Base-by-base conservation (phyloP, 2,329 filamentous ascomycete species). In the Leptosphaerulina australis region DNA sequence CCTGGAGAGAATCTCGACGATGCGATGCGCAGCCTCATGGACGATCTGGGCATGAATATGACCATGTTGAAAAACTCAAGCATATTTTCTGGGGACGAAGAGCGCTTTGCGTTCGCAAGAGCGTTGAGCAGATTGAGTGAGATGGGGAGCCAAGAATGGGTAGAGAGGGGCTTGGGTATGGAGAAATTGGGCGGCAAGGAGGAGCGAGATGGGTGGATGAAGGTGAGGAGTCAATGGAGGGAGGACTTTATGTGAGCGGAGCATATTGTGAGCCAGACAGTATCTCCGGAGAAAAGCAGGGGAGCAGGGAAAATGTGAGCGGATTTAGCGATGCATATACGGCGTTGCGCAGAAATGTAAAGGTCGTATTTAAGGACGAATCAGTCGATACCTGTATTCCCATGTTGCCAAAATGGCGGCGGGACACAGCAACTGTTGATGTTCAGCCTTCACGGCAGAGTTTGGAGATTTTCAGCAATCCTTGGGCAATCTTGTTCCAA, bases 121-220 rank as follows among this genome's bases (percentile, higher is more conserved):
- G 94, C 94, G 1, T 73, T 97, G 61, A 92, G 88, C 44, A 79
- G 94, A 47, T 76, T 99, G 54, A 88, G 81, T 45, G 91, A 97
- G 74, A 99, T 99, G 94, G 90, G 91, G 15, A 94, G 90, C 70
- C 84, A 86, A 71, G 88, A 97, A 71, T 99, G 94, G 94, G 89
- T 97, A 3, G 93, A 97, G 75, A 76, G 91, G 11, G 92, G 84
- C 0, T 55, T 86, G 70, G 78, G 86, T 0, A 67, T 90, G 46
- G 86, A 89, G 74, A 77, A 73, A 54, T 75, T 79, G 53, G 87
- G 86, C 10, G 87, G 87, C 2, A 84, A 85, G 76, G 70, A 78
- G 55, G 85, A 90, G 66, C 80, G 77, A 60, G 85, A 88, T 47
- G 79, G 78, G 56, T 89, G 85, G 84, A 76, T 79, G 52, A 87